Conservation (phyloP, 129 eudicot species). For the Chrysanthemum makinoi region DNA sequence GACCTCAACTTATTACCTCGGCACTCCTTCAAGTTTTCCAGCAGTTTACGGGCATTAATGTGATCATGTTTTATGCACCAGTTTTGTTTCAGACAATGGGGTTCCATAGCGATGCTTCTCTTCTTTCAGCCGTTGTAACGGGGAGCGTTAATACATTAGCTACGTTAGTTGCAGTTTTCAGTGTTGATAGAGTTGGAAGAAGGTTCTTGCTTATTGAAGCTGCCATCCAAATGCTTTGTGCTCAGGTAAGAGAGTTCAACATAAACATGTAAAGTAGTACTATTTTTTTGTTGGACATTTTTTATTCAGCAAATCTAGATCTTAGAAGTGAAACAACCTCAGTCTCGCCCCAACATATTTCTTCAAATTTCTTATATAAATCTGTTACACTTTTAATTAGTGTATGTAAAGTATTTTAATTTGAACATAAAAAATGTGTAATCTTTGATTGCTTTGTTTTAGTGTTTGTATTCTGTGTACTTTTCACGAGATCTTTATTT, state of each 20-base stretch:
- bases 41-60: slow-evolving; percentile 75
- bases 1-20: slow-evolving; percentile 45
- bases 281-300: too few species aligned
- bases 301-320: too few species aligned
- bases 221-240: slow-evolving; percentile 55
- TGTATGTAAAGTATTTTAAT: too few species aligned
- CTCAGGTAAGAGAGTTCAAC: slow-evolving; percentile 36
- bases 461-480: not conserved
- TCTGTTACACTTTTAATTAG: too few species aligned
- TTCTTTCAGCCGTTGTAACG: slow-evolving; percentile 56
- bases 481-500: not conserved
- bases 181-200: slow-evolving; percentile 58
- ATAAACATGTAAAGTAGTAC: not conserved
- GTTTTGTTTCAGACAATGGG: slow-evolving; percentile 79
- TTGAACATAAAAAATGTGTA: not conserved
- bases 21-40: slow-evolving; percentile 54
- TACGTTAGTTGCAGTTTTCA: slow-evolving; percentile 51
- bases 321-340: too few species aligned
- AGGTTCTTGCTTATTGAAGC: slow-evolving; percentile 58
- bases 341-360: too few species aligned
- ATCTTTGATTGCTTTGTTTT: not conserved
- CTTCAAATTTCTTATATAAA: too few species aligned
- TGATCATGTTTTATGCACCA: slow-evolving; percentile 72
- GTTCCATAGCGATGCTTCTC: slow-evolving; percentile 41
- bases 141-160: slow-evolving; percentile 38